phyloP scores from a whole-genome alignment of 768 basidiomycete species.

The Tricholoma saponaceum region DNA sequence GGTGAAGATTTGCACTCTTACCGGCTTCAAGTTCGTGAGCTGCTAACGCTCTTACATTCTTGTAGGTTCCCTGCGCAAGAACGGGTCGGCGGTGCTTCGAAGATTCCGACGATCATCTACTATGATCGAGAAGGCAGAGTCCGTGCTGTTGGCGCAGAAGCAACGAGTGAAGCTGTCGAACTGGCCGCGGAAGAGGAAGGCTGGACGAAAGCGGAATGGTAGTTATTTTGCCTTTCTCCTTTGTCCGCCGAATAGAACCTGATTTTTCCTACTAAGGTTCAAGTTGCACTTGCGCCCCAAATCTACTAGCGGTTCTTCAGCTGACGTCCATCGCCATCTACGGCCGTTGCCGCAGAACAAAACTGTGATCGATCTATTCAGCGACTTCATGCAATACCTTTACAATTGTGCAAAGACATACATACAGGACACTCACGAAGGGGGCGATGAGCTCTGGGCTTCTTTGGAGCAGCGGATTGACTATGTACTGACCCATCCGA shows the following conservation, averaged over 20 bases:
- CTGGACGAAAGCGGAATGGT: constrained; percentile 49
- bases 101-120: constrained; percentile 42
- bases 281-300: constrained; percentile 11
- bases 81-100: constrained; percentile 37
- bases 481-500: constrained; percentile 52
- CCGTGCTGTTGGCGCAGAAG: constrained; percentile 45
- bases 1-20: constrained; percentile 11
- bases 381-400: constrained; percentile 48
- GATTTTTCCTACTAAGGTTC: constrained; percentile 19
- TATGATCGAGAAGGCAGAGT: constrained; percentile 37
- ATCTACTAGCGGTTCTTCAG: neutral
- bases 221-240: neutral
- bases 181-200: constrained; percentile 38
- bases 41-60: neutral
- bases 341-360: constrained; percentile 39
- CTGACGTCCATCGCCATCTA: constrained; percentile 18
- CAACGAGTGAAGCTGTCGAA: constrained; percentile 33
- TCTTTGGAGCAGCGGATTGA: constrained; percentile 36
- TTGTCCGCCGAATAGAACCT: neutral
- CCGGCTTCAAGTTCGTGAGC: neutral
- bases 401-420: constrained; percentile 37
- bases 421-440: constrained; percentile 41
- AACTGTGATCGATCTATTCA: constrained; percentile 39
- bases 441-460: constrained; percentile 35
- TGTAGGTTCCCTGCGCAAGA: constrained; percentile 31